A percentile compares a stretch with the other conserved stretches of the same genome.
phyloP scores from a whole-genome alignment of 495 filamentous ascomycete species.

The Gamarada debralockiae region DNA sequence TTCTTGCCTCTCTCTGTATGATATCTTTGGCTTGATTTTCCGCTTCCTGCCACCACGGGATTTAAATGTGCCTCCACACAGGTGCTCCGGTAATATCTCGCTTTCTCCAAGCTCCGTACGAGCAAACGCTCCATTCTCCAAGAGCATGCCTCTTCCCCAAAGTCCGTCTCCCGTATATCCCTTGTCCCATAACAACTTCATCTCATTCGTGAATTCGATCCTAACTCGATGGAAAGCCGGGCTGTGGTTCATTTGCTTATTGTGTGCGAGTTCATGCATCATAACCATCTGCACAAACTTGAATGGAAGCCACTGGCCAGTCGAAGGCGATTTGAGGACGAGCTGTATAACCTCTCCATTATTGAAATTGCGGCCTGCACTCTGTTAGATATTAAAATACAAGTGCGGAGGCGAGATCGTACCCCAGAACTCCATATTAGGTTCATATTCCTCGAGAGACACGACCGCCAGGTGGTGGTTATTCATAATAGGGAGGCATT shows the following conservation, averaged over 20 bases:
- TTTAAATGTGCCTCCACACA: slow-evolving; percentile 68
- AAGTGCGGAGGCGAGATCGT: neutral
- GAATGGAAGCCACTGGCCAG: slow-evolving; percentile 69
- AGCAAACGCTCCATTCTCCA: slow-evolving; percentile 56
- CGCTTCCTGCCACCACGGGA: slow-evolving; percentile 49
- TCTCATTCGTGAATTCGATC: slow-evolving; percentile 59
- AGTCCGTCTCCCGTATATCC: slow-evolving; percentile 73
- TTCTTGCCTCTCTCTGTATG: slow-evolving; percentile 61
- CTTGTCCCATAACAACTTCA: slow-evolving; percentile 58
- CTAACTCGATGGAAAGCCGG: slow-evolving; percentile 59
- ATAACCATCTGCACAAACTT: slow-evolving; percentile 80
- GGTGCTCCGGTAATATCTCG: slow-evolving; percentile 54
- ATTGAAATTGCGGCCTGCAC: slow-evolving; percentile 73
- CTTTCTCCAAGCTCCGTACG: slow-evolving; percentile 43
- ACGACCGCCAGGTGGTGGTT: slow-evolving; percentile 61
- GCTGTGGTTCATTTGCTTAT: slow-evolving; percentile 80
- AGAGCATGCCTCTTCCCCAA: slow-evolving; percentile 62
- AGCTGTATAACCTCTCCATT: slow-evolving; percentile 79
- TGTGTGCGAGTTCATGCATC: slow-evolving; percentile 78
- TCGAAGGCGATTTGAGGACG: slow-evolving; percentile 59
- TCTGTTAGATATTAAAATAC: neutral
- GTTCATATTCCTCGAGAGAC: slow-evolving; percentile 72
- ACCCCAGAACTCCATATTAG: slow-evolving; percentile 63
- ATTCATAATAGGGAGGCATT: slow-evolving; percentile 73
- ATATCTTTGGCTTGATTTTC: slow-evolving; percentile 42